Conservation (phyloP, 768 basidiomycete species). For the Suillus hirtellus region DNA sequence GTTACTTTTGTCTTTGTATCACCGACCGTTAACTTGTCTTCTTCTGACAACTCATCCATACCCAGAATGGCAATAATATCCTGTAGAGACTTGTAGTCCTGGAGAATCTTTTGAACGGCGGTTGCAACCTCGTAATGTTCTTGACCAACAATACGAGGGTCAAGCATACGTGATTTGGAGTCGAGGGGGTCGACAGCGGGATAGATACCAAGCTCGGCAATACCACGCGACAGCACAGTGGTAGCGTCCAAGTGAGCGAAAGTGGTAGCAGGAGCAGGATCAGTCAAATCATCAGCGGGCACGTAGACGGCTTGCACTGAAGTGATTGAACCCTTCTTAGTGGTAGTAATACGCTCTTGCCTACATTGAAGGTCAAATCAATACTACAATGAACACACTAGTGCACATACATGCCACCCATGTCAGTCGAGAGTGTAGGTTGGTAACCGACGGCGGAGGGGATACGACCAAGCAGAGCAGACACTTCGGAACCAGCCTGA, state of each 20-base stretch:
- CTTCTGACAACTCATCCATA: conserved; percentile 99
- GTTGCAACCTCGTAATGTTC: conserved; percentile 98
- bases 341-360: conserved; percentile 99
- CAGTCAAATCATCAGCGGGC: conserved; percentile 99
- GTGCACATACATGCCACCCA: conserved; percentile 93
- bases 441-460: conserved; percentile 99
- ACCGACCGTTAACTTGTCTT: conserved; percentile 96
- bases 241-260: conserved; percentile 99
- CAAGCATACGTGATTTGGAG: conserved; percentile 99
- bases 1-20: no score
- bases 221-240: conserved; percentile 98
- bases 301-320: conserved; percentile 99
- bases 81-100: conserved; percentile 95
- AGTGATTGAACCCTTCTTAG: conserved; percentile 99
- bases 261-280: conserved; percentile 98
- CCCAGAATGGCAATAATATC: conserved; percentile 99
- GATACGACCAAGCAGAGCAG: conserved; percentile 99
- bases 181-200: conserved; percentile 99
- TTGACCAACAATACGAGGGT: conserved; percentile 95
- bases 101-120: conserved; percentile 95
- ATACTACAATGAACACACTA: background rate
- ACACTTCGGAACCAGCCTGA: conserved; percentile 99
- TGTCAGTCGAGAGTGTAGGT: conserved; percentile 98
- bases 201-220: conserved; percentile 99
- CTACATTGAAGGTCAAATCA: conserved; percentile 37